Evolutionary conservation across 2,329 filamentous ascomycete species (phyloP).

Genomic region (Trichoderma sp.): DNA sequence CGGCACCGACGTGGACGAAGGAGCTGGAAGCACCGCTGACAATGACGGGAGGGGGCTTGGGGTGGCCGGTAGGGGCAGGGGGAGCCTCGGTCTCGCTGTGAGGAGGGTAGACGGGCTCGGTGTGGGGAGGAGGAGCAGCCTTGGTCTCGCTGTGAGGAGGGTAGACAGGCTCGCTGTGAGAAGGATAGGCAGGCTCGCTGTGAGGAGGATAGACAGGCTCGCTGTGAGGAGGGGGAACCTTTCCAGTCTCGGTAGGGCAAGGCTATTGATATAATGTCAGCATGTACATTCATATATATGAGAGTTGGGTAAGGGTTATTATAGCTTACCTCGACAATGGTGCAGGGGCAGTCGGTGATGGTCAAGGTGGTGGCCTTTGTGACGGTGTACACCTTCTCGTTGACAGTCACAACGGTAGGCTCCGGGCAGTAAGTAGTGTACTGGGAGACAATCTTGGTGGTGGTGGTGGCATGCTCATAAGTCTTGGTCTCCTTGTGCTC

Average conservation of each 20-base stretch:
- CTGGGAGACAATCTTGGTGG: slow-evolving; percentile 43
- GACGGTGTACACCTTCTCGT: slow-evolving; percentile 57
- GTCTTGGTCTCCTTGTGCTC: neutral
- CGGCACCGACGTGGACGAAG: slow-evolving; percentile 32
- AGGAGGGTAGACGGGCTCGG: neutral
- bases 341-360: slow-evolving; percentile 60
- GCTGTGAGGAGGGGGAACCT: slow-evolving; percentile 3
- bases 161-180: neutral
- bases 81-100: neutral
- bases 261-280: slow-evolving; percentile 3
- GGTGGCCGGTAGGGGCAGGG: neutral
- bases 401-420: slow-evolving; percentile 57
- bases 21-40: slow-evolving; percentile 31
- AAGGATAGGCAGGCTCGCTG: slow-evolving; percentile 1
- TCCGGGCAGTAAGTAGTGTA: slow-evolving; percentile 50
- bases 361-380: slow-evolving; percentile 59
- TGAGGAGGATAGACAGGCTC: slow-evolving; percentile 1
- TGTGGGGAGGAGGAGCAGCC: neutral
- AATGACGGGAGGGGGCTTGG: slow-evolving; percentile 27
- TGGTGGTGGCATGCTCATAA: slow-evolving; percentile 27
- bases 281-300: neutral
- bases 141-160: no score
- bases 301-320: slow-evolving; percentile 29
- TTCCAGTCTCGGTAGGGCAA: slow-evolving; percentile 23
- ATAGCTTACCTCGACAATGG: slow-evolving; percentile 42